Evolutionary conservation across 371 early-diverging fungal genomes (phyloP), one percentile per base, ranked within the genome.

Genomic region (Mucor piriformis): DNA sequence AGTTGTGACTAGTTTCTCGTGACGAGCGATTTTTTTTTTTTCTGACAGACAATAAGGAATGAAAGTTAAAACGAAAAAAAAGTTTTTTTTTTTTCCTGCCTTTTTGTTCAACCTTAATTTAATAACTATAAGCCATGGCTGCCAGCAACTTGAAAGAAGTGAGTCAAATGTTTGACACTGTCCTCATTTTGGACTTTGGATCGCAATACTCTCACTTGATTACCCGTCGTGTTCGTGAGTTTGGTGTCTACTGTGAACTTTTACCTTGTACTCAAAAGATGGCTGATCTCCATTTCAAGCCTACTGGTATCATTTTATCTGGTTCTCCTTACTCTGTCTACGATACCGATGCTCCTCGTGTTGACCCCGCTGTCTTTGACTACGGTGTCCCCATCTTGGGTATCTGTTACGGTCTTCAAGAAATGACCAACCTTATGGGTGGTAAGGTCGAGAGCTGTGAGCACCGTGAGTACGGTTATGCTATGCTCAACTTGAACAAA

Each of bases 141-240:
- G 18, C 42, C 8, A 18, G 3, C 18, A 42, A 42, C 20, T 42
- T 42, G 6, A 42, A 42, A 18, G 42, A 42, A 42, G 42, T 89
- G 59, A 84, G 87, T 70, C 77, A 84, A 69, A 75, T 92, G 61
- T 95, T 92, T 73, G 97, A 98, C 74, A 96, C 97, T 55, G 89
- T 98, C 81, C 90, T 98, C 61, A 97, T 98, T 73, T 85, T 98
- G 70, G 98, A 98, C 84, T 97, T 97, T 86, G 98, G 98, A 59
- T 95, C 95, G 25, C 97, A 98, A 82, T 95, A 95, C 82, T 94
- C 96, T 16, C 98, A 98, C 79, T 84, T 98, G 73, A 96, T 98
- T 77, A 93, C 96, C 46, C 89, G 97, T 50, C 92, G 98, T 66
- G 84, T 98, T 60, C 90, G 98, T 73, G 97, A 96, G 76, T 84